These are phyloP conservation scores for Pulveroboletus frians DNA, from an alignment of 768 basidiomycete species.

Conservation along the genomic window DNA sequence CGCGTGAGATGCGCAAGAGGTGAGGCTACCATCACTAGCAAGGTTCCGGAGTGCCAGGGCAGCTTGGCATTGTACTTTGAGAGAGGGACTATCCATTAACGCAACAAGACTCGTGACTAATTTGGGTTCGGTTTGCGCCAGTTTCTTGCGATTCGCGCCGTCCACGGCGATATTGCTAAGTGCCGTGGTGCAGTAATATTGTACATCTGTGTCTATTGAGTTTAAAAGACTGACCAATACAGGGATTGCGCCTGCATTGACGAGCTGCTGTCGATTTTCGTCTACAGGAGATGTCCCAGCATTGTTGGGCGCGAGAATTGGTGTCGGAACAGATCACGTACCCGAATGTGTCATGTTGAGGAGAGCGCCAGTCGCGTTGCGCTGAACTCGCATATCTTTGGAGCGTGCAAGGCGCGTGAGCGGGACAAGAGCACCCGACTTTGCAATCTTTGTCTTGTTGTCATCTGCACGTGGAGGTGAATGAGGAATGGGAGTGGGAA, in stretches of 20 bases:
- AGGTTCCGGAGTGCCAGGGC: slow-evolving; percentile 94
- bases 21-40: slow-evolving; percentile 79
- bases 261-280: slow-evolving; percentile 97
- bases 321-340: slow-evolving; percentile 31
- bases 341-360: slow-evolving; percentile 99
- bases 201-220: slow-evolving; percentile 97
- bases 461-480: slow-evolving; percentile 57
- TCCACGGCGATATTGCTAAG: slow-evolving; percentile 98
- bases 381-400: slow-evolving; percentile 98
- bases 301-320: not conserved
- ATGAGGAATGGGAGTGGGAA: slow-evolving; percentile 7
- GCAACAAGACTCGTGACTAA: slow-evolving; percentile 89
- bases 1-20: slow-evolving; percentile 13
- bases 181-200: slow-evolving; percentile 99
- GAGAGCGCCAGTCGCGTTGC: slow-evolving; percentile 96
- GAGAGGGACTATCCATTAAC: slow-evolving; percentile 94
- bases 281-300: slow-evolving; percentile 44
- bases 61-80: slow-evolving; percentile 99
- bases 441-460: slow-evolving; percentile 99
- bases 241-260: slow-evolving; percentile 97
- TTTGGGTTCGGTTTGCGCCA: slow-evolving; percentile 91
- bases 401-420: slow-evolving; percentile 93
- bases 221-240: slow-evolving; percentile 92
- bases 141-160: slow-evolving; percentile 88
- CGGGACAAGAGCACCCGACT: slow-evolving; percentile 97